These are phyloP conservation scores for Haberlea rhodopensis DNA, from an alignment of 257 asterid genomes.

Conservation along the genomic window DNA sequence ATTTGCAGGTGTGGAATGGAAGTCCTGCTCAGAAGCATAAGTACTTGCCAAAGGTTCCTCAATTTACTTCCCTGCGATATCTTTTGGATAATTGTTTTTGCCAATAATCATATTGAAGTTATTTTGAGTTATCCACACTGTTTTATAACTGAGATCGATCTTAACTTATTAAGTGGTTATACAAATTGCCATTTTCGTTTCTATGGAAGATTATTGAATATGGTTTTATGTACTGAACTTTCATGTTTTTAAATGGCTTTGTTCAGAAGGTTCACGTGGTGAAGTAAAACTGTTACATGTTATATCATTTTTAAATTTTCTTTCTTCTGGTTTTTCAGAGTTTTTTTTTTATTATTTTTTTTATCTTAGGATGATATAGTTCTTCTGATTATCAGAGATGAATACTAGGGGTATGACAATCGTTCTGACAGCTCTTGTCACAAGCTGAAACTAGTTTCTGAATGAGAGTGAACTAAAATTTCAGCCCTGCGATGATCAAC, in stretches of 20 bases:
- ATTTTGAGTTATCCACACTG: slow-evolving; percentile 4
- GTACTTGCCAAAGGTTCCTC: slow-evolving; percentile 85
- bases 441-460: not conserved
- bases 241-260: not conserved
- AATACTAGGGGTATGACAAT: too few species aligned
- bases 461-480: not conserved
- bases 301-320: not conserved
- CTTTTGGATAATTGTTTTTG: slow-evolving; percentile 5
- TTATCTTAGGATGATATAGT: not conserved
- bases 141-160: slow-evolving; percentile 14
- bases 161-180: slow-evolving; percentile 10
- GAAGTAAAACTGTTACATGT: not conserved
- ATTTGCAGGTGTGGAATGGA: slow-evolving; percentile 88
- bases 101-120: slow-evolving; percentile 4
- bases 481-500: not conserved
- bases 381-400: not conserved
- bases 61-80: slow-evolving; percentile 8
- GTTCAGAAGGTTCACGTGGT: slow-evolving; percentile 5
- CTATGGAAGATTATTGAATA: not conserved
- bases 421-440: not conserved
- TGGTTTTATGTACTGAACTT: not conserved
- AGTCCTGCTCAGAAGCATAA: slow-evolving; percentile 81
- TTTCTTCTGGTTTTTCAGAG: not conserved
- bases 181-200: not conserved
- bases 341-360: too few species aligned